These are phyloP conservation scores for Backusella macrospora DNA, from an alignment of 192 early-diverging fungal species.

Conservation along the genomic window DNA sequence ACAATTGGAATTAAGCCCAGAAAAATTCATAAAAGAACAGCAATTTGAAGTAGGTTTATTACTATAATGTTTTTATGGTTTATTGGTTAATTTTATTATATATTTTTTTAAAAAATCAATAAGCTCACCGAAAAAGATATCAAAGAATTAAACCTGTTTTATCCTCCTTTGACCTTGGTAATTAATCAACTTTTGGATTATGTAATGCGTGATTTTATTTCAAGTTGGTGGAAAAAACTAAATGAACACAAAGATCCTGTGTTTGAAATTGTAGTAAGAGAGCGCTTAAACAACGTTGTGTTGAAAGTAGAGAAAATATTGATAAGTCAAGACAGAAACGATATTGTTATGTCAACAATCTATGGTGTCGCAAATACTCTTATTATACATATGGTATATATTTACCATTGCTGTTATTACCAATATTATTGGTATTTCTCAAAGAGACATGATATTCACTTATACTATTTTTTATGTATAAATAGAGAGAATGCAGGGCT, in stretches of 20 bases:
- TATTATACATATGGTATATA: constrained; percentile 57
- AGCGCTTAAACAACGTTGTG: constrained; percentile 27
- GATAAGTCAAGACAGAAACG: constrained; percentile 36
- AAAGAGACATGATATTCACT: neutral
- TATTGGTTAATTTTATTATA: neutral
- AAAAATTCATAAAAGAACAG: neutral
- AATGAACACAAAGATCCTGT: constrained; percentile 18
- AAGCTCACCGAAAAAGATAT: constrained; percentile 11
- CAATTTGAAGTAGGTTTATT: neutral
- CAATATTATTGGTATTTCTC: neutral
- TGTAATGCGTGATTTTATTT: constrained; percentile 31
- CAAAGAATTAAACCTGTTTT: constrained; percentile 21
- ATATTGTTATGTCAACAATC: constrained; percentile 48
- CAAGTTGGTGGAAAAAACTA: constrained; percentile 33
- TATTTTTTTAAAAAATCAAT: neutral
- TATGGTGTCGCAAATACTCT: constrained; percentile 56
- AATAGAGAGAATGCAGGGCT: constrained; percentile 43
- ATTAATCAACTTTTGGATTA: constrained; percentile 16
- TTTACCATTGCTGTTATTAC: neutral
- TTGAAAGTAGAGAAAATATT: constrained; percentile 29
- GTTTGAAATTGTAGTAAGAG: constrained; percentile 21
- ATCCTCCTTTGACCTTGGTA: constrained; percentile 14
- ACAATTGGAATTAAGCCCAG: neutral
- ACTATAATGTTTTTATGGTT: too few species aligned
- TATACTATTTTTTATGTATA: neutral